Evolutionary conservation across 148 eudicot species (phyloP), one percentile per base, ranked within the genome.

Genomic region (Diospyros kaki): DNA sequence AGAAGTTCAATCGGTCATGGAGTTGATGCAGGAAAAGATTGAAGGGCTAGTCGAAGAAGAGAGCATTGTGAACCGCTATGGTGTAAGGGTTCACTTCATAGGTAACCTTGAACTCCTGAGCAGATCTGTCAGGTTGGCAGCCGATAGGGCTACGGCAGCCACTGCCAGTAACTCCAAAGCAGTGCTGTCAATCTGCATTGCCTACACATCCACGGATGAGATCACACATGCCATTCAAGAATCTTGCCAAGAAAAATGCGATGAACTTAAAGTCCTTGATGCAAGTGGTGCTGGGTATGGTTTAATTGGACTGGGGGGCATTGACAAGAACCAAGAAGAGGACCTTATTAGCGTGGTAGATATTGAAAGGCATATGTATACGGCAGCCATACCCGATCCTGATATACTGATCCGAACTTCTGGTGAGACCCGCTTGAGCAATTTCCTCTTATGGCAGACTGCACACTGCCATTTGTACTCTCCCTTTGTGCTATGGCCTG

Each of bases 371-470:
- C 83, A 83, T 77, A 78, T 87, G 83, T 84, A 79, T 59, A 85
- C 85, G 86, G 72, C 75, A 14, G 84, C 84, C 50, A 81, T 84
- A 18, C 91, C 96, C 2, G 78, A 73, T 73, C 96, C 93, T 45
- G 96, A 89, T 76, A 84, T 91, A 48, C 60, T 91, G 42, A 78
- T 91, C 12, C 88, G 93, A 7, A 85, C 93, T 58, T 89, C 96
- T 60, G 96, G 96, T 5, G 96, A 87, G 85, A 81, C 87, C 58
- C 90, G 96, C 1, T 74, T 91, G 74, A 91, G 96, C 79, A 91
- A 87, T 80, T 91, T 91, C 69, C 89, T 91, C 8, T 72, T 89
- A 53, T 89, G 93, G 96, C 96, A 91, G 78, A 91, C 88, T 79
- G 73, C 85, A 12, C 9, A 13, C 38, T 84, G 88, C 68, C 46